phyloP scores from a whole-genome alignment of 768 basidiomycete genomes.

The Suillus subaureus region DNA sequence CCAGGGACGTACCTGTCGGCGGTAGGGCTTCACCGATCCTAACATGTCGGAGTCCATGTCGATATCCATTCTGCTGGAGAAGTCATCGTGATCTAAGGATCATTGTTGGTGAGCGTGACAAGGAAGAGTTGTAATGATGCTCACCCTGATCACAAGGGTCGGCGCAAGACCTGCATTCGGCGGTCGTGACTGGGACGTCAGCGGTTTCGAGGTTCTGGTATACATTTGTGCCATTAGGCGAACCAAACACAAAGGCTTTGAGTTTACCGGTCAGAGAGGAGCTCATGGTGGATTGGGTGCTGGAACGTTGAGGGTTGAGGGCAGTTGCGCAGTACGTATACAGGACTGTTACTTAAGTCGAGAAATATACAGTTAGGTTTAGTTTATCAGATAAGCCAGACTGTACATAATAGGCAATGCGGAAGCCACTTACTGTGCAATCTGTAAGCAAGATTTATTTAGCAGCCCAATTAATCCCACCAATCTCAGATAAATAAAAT shows the following conservation, averaged over 20 bases:
- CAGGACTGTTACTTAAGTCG: not conserved
- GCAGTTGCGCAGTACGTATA: too few species aligned
- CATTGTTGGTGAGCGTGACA: conserved; percentile 26
- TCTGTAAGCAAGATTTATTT: not conserved
- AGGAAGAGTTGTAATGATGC: conserved; percentile 25
- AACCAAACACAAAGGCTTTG: conserved; percentile 19
- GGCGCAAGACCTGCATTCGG: conserved; percentile 73
- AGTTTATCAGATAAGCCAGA: not conserved
- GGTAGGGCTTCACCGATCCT: conserved; percentile 85
- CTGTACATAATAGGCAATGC: too few species aligned
- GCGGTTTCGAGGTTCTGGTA: conserved; percentile 55
- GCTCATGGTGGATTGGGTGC: conserved; percentile 19
- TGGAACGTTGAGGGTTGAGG: not conserved
- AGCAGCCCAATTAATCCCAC: not conserved
- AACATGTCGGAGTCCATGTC: conserved; percentile 83
- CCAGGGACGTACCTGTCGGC: conserved; percentile 61
- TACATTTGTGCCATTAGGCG: conserved; percentile 40
- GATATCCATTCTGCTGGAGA: conserved; percentile 69
- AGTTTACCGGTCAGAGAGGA: conserved; percentile 26
- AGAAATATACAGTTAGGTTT: too few species aligned
- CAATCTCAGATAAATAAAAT: not conserved
- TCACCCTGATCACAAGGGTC: conserved; percentile 77
- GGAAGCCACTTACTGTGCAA: not conserved
- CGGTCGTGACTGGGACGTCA: conserved; percentile 64
- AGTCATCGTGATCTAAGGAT: conserved; percentile 67